Conservation (phyloP, 805 yeast genomes). For the Saturnispora hagleri region DNA sequence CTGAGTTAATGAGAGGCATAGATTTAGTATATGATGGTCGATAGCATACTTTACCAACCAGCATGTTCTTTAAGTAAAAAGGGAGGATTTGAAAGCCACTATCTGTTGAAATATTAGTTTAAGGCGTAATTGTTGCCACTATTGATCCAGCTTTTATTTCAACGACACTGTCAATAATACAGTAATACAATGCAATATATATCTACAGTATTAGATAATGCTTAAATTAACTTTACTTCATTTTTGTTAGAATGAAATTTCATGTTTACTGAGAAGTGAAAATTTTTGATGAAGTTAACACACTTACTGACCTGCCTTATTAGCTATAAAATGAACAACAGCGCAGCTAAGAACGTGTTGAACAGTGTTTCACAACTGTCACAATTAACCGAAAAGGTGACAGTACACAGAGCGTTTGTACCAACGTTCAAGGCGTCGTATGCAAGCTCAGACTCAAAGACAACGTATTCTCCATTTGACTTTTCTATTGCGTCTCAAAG, state of each 20-base stretch:
- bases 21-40: no score
- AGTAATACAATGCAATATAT: no score
- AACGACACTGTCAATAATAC: no score
- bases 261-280: not conserved
- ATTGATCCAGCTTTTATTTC: no score
- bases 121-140: no score
- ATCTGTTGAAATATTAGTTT: no score
- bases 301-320: not conserved
- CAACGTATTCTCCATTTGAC: constrained; percentile 74
- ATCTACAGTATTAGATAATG: no score
- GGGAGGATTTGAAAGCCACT: no score
- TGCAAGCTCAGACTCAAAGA: constrained; percentile 16
- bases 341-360: constrained; percentile 5
- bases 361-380: constrained; percentile 4
- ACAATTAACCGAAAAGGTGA: constrained; percentile 6
- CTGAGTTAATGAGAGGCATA: no score
- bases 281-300: not conserved
- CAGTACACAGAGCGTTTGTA: constrained; percentile 26
- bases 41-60: no score
- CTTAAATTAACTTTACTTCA: not conserved
- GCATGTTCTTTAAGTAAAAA: no score
- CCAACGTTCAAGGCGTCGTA: constrained; percentile 30
- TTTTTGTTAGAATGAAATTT: no score
- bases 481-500: constrained; percentile 52
- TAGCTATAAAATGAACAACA: not conserved